These are phyloP conservation scores for Daldinia childiae DNA, from an alignment of 495 filamentous ascomycete species.

Conservation along the genomic window DNA sequence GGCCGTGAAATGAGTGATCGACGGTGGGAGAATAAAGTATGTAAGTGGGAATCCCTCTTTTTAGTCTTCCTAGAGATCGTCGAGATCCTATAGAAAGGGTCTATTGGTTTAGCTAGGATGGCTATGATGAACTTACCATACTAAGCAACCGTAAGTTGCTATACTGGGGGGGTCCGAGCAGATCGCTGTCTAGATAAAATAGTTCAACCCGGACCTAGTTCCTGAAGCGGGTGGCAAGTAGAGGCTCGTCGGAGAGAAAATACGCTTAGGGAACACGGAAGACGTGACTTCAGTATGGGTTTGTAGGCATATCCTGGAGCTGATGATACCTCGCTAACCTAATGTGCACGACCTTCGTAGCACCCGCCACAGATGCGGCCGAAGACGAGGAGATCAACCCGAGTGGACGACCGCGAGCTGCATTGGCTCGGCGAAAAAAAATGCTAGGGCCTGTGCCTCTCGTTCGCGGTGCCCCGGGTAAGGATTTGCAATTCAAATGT, in stretches of 20 bases:
- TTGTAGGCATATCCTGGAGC: no score
- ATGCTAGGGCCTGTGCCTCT: slow-evolving; percentile 6
- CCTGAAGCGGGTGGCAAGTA: slow-evolving; percentile 1
- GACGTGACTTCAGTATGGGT: no score
- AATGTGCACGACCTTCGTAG: no score
- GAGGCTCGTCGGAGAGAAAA: slow-evolving; percentile 17
- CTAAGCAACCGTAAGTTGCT: slow-evolving; percentile 4
- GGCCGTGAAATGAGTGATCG: slow-evolving; percentile 13
- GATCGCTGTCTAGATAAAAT: neutral
- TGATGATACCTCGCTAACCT: no score
- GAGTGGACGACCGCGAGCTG: slow-evolving; percentile 7
- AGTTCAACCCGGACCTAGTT: slow-evolving; percentile 9
- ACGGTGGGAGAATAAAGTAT: slow-evolving; percentile 9
- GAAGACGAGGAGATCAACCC: slow-evolving; percentile 21
- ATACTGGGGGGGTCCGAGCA: slow-evolving; percentile 6
- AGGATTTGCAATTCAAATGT: slow-evolving; percentile 26
- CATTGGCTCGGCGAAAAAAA: slow-evolving; percentile 17
- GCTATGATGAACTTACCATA: slow-evolving; percentile 8
- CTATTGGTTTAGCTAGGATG: slow-evolving; percentile 4
- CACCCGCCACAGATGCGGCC: slow-evolving; percentile 11
- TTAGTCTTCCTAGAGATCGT: neutral
- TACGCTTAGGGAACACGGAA: no score
- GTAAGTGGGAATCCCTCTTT: slow-evolving; percentile 9
- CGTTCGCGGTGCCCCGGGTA: neutral
- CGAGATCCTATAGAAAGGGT: neutral